A percentile compares a stretch with the other conserved stretches of the same genome.
Conservation (phyloP, 2,329 filamentous ascomycete species). For the Penicillium verrucosum region DNA sequence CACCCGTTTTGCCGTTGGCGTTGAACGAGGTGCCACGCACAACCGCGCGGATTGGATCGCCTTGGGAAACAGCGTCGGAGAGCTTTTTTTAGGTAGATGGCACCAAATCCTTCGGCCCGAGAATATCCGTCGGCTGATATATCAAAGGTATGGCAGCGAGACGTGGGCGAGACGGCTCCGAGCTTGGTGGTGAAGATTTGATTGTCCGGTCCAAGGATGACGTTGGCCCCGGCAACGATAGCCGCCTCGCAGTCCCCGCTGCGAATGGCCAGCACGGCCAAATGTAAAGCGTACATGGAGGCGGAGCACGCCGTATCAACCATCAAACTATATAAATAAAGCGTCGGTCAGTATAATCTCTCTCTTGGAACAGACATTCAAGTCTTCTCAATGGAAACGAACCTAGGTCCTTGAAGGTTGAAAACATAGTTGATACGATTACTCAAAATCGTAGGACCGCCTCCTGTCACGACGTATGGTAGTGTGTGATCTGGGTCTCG, state of each 20-base stretch:
- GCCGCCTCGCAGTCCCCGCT: constrained; percentile 17
- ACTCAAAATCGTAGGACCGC: constrained; percentile 14
- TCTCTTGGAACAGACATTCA: too few species aligned
- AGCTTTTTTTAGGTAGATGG: constrained; percentile 19
- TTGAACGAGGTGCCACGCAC: constrained; percentile 14
- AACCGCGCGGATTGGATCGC: constrained; percentile 17
- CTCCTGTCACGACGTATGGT: constrained; percentile 20
- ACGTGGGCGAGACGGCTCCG: constrained; percentile 5
- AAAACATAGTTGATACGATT: constrained; percentile 23
- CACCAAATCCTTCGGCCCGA: constrained; percentile 18
- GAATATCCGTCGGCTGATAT: constrained; percentile 16
- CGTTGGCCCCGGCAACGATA: constrained; percentile 4
- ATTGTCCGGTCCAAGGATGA: constrained; percentile 16
- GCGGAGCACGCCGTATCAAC: constrained; percentile 44
- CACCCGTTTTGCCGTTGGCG: neutral
- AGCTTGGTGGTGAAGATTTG: neutral
- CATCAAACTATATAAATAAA: constrained; percentile 12
- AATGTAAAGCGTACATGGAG: constrained; percentile 34
- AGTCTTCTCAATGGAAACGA: too few species aligned
- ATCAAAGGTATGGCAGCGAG: constrained; percentile 12
- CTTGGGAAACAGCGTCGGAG: constrained; percentile 12
- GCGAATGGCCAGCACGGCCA: constrained; percentile 31
- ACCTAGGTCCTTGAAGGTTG: constrained; percentile 25
- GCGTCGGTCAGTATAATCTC: too few species aligned
- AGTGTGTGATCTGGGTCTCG: constrained; percentile 17